Evolutionary conservation across 2,329 filamentous ascomycete genomes (phyloP), one percentile per base, ranked within the genome.

Genomic region (Fusarium oxysporum): DNA sequence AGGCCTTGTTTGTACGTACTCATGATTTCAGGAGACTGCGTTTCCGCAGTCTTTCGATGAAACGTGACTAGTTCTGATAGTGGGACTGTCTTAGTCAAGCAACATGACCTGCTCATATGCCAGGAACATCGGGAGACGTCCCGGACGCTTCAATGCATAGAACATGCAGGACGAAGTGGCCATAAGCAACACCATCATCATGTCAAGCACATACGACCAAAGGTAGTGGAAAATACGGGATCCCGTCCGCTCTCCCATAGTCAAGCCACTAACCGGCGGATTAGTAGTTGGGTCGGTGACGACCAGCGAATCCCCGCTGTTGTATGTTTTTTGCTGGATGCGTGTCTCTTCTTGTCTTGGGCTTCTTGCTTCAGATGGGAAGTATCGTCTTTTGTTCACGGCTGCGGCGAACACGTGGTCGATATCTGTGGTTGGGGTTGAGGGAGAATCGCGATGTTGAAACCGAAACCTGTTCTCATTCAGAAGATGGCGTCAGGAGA

Each of bases 171-270:
- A 35, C 17, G 30, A 19, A 19, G 37, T 38, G 41, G 8, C 13
- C 32, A 69, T 69, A 64, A 32, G 5, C 16, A 35, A 32, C 23
- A 64, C 37, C 44, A 35, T 58, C 35, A 28, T 14, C 23, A 13
- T 25, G 6, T 25, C 37, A 11, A 41, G 21, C 17, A 73, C 70
- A 73, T 73, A 73, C 62, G 70, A 71, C 70, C 70, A 73, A 43
- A 73, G 66, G 70, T 70, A 73, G 57, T 70, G 70, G 70, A 70
- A 58, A 73, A 72, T 65, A 73, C 70, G 70, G 70, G 70, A 72
- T 72, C 70, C 65, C 70, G 70, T 72, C 70, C 57, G 68, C 70
- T 72, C 64, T 72, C 70, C 70, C 58, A 61, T 69, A 69, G 68
- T 65, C 61, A 72, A 72, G 45, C 64, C 69, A 63, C 57, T 72